Evolutionary conservation across 2,329 filamentous ascomycete genomes (phyloP).

Genomic region (Calonectria honghensis): DNA sequence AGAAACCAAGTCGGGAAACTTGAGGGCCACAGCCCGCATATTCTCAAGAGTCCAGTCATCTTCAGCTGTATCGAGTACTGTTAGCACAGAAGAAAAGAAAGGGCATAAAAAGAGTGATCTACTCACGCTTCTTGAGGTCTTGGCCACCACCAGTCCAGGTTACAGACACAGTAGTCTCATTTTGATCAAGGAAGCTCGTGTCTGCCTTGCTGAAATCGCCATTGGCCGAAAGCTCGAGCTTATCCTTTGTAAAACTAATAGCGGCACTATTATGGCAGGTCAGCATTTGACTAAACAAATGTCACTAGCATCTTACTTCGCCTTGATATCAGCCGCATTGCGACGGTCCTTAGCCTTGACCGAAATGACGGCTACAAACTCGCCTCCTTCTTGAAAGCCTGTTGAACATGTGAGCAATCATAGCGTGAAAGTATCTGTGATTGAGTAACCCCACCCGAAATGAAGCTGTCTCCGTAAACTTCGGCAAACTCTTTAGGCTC

Average conservation of each 20-base stretch:
- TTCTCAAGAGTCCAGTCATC: constrained; percentile 38
- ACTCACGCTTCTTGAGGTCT: constrained; percentile 29
- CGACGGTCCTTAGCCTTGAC: constrained; percentile 30
- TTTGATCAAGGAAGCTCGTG: constrained; percentile 25
- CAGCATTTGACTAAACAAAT: neutral
- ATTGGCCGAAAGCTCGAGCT: constrained; percentile 17
- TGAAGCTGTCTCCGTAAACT: constrained; percentile 35
- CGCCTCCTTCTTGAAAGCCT: constrained; percentile 36
- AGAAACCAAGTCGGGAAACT: constrained; percentile 32
- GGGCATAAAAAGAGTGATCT: neutral
- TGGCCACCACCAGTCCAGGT: constrained; percentile 39
- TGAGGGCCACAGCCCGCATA: constrained; percentile 30
- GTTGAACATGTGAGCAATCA: neutral
- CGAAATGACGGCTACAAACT: constrained; percentile 30
- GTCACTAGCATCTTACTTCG: constrained; percentile 11
- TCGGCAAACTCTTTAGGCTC: constrained; percentile 1
- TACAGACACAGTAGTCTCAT: constrained; percentile 39
- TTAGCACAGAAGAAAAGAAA: neutral
- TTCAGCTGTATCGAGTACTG: neutral
- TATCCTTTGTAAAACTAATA: constrained; percentile 28
- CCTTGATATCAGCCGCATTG: constrained; percentile 8
- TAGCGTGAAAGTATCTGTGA: neutral
- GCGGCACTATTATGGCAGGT: neutral
- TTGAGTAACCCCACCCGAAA: constrained; percentile 22
- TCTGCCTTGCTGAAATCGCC: constrained; percentile 20